These are phyloP conservation scores for Jamesozyma rosinii DNA, from an alignment of 805 yeast species.

Conservation along the genomic window DNA sequence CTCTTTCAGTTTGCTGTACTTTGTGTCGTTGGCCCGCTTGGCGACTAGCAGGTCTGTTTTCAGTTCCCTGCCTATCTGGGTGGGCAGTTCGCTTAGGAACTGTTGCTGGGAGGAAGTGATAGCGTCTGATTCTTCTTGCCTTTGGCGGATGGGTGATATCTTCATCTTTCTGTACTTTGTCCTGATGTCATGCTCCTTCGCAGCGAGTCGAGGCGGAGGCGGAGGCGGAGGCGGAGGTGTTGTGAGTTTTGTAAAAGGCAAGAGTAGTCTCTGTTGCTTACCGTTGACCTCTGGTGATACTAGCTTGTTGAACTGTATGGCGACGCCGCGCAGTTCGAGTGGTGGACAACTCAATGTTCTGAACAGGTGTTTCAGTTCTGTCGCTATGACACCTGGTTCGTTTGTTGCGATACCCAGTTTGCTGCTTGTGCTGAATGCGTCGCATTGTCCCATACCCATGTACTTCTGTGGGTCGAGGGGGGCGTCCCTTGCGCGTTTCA, in stretches of 20 bases:
- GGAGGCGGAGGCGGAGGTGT: background rate
- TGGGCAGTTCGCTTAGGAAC: constrained; percentile 57
- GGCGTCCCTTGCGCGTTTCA: constrained; percentile 54
- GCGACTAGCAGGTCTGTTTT: constrained; percentile 37
- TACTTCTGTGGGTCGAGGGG: constrained; percentile 69
- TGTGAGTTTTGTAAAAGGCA: background rate
- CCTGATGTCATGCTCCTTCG: background rate
- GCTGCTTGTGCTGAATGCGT: constrained; percentile 48
- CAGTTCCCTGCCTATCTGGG: constrained; percentile 55
- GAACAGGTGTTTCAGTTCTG: constrained; percentile 49
- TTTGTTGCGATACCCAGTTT: constrained; percentile 53
- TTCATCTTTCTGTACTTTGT: background rate
- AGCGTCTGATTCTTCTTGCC: background rate
- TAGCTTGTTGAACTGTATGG: constrained; percentile 58
- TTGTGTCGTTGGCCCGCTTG: constrained; percentile 16
- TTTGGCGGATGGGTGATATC: constrained; percentile 31
- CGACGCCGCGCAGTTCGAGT: constrained; percentile 66
- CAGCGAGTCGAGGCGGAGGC: background rate
- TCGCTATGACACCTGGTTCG: constrained; percentile 49
- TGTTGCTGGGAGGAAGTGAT: constrained; percentile 38
- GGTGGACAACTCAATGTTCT: constrained; percentile 53
- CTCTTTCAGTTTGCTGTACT: constrained; percentile 14
- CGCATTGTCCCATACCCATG: constrained; percentile 80
- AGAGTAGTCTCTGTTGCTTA: background rate
- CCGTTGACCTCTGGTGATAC: constrained; percentile 27